Base-by-base conservation (phyloP, 2,329 filamentous ascomycete species). In the Zopfia rhizophila region DNA sequence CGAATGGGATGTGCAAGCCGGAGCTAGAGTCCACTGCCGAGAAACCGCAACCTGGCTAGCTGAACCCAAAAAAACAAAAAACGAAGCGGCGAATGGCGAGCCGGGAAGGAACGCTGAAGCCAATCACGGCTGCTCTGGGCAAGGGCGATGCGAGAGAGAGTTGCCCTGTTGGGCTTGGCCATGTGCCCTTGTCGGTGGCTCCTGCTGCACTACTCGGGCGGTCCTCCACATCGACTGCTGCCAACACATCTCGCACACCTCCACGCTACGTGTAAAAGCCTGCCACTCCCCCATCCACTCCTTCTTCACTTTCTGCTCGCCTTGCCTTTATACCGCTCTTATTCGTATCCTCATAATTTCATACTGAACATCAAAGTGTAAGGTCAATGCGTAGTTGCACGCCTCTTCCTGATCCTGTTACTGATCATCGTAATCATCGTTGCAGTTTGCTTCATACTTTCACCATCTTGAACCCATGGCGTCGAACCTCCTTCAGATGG, bases 211-310 rank as follows among this genome's bases (percentile, higher is more conserved):
- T 36, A 35, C 41, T 44, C 28, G 42, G 37, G 50, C 57, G 53
- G 45, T 59, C 53, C 56, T 65, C 60, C 63, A 61, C 57, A 51
- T 52, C 53, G 48, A 63, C 57, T 53, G 56, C 63, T 63, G 66
- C 66, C 66, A 69, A 50, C 65, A 56, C 65, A 68, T 66, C 66
- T 54, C 47, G 45, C 54, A 23, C 28, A 21, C n/a, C 22, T 27
- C 36, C 31, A 22, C 21, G 45, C 51, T 21, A 31, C 30, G 28
- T 46, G 60, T 65, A 67, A 65, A 68, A 68, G 61, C 59, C 53
- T 8, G 37, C 37, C 18, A 14, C 22, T 29, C 24, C 22, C 23
- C 21, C 40, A 18, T 36, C n/a, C n/a, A 13, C 18, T 13, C 6
- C 12, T 52, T 17, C 46, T 45, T 58, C 59, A 57, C 54, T 56